Evolutionary conservation across 805 yeast genomes (phyloP).

Genomic region (Pichia rugopelliculosa): DNA sequence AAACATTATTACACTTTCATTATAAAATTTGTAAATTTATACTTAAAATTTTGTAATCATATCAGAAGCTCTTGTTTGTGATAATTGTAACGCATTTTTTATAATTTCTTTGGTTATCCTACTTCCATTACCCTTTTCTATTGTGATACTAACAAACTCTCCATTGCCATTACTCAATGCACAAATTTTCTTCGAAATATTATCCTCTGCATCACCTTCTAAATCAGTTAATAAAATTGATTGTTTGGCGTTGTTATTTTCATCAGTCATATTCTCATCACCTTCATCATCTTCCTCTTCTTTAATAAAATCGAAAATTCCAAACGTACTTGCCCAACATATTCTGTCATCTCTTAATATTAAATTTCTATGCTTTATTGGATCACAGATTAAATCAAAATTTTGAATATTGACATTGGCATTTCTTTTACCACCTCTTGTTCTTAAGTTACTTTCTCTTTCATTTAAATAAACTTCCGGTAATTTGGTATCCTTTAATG

Average conservation of each 20-base stretch:
- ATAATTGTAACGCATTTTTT: slow-evolving; percentile 38
- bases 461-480: slow-evolving; percentile 70
- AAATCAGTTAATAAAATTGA: slow-evolving; percentile 58
- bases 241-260: slow-evolving; percentile 3
- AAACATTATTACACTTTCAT: neutral
- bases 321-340: slow-evolving; percentile 50
- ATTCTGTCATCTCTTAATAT: slow-evolving; percentile 31
- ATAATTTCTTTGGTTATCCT: slow-evolving; percentile 40
- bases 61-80: slow-evolving; percentile 41
- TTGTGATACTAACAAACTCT: slow-evolving; percentile 35
- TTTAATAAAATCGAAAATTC: slow-evolving; percentile 41
- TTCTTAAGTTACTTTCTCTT: slow-evolving; percentile 28
- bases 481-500: slow-evolving; percentile 49
- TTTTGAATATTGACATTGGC: slow-evolving; percentile 37
- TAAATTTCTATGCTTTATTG: slow-evolving; percentile 32
- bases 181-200: slow-evolving; percentile 46
- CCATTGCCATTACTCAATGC: slow-evolving; percentile 31
- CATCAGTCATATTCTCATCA: slow-evolving; percentile 25
- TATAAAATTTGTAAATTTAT: neutral
- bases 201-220: slow-evolving; percentile 83
- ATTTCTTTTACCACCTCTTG: slow-evolving; percentile 18
- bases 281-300: slow-evolving; percentile 29
- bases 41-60: slow-evolving; percentile 15
- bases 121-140: slow-evolving; percentile 42
- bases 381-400: slow-evolving; percentile 52